Evolutionary conservation across 2,329 filamentous ascomycete genomes (phyloP).

Genomic region (Sporothrix brunneoviolacea): DNA sequence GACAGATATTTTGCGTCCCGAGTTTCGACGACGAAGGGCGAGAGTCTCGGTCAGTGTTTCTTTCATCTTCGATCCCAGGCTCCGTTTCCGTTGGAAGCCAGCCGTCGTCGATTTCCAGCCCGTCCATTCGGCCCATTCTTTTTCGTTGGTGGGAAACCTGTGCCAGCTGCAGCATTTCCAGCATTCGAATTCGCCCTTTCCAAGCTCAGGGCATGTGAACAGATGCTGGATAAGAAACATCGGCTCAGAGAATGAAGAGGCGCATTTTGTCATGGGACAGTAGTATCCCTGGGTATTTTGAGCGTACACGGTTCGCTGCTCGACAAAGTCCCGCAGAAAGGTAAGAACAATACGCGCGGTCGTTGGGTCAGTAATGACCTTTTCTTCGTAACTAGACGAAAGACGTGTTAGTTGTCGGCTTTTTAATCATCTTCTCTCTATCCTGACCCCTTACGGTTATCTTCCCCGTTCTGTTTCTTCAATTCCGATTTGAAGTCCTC

Average conservation of each 20-base stretch:
- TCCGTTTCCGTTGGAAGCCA: conserved; percentile 22
- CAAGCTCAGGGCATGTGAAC: conserved; percentile 23
- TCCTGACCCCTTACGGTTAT: too few relatives aligned
- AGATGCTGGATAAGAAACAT: conserved; percentile 24
- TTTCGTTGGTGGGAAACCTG: conserved; percentile 25
- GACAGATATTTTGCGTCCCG: neutral
- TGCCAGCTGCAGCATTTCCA: conserved; percentile 24
- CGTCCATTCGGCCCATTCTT: conserved; percentile 25
- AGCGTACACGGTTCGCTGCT: conserved; percentile 18
- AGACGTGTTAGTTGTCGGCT: too few relatives aligned
- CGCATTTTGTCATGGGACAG: conserved; percentile 25
- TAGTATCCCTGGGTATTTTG: conserved; percentile 19
- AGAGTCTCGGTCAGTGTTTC: conserved; percentile 16
- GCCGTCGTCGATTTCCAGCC: conserved; percentile 20
- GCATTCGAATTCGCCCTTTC: conserved; percentile 24
- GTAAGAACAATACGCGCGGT: conserved; percentile 24
- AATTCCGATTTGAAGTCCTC: too few relatives aligned
- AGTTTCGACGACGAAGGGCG: conserved; percentile 7
- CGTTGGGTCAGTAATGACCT: conserved; percentile 22
- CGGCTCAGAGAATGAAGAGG: conserved; percentile 18
- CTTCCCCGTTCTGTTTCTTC: too few relatives aligned
- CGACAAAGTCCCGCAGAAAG: conserved; percentile 25
- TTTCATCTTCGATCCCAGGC: conserved; percentile 24
- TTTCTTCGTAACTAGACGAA: conserved; percentile 22
- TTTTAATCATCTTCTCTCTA: too few relatives aligned